Percentiles rank a stretch among this genome's conserved stretches.
phyloP scores from a whole-genome alignment of 176 grass and related monocot species.

The Poa annua region DNA sequence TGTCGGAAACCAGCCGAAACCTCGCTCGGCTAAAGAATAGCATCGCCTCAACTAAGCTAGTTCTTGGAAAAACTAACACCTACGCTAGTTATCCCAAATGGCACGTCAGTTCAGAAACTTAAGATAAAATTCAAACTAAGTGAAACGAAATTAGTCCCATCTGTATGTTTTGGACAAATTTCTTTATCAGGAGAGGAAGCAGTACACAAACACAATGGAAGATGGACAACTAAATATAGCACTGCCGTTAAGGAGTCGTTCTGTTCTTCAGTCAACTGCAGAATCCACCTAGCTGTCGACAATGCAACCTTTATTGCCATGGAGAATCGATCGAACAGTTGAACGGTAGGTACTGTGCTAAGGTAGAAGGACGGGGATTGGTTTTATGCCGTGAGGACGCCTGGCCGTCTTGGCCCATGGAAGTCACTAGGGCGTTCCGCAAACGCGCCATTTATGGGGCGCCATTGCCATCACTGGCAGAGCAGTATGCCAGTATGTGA shows the following conservation, averaged over 20 bases:
- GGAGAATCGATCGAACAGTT: slow-evolving; percentile 29
- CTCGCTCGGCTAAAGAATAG: too few relatives aligned
- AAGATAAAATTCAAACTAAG: too few relatives aligned
- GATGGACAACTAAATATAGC: neutral
- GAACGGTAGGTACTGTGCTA: slow-evolving; percentile 1
- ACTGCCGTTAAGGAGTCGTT: neutral
- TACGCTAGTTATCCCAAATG: too few relatives aligned
- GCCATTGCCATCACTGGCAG: neutral
- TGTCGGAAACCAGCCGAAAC: too few relatives aligned
- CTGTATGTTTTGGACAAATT: too few relatives aligned
- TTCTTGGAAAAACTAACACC: too few relatives aligned
- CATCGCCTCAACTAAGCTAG: too few relatives aligned
- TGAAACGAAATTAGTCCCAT: too few relatives aligned
- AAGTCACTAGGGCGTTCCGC: too few relatives aligned
- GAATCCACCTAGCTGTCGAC: neutral
- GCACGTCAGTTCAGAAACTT: too few relatives aligned
- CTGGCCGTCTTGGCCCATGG: neutral
- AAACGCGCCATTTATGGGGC: slow-evolving; percentile 30
- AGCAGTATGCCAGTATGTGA: slow-evolving; percentile 19
- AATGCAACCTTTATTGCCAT: slow-evolving; percentile 3
- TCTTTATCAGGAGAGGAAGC: too few relatives aligned
- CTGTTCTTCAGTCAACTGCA: slow-evolving; percentile 20
- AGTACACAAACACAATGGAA: too few relatives aligned
- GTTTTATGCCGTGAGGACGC: slow-evolving; percentile 23
- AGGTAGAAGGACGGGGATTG: neutral